Evolutionary conservation across 805 yeast species (phyloP).

Genomic region (Candida germanica): DNA sequence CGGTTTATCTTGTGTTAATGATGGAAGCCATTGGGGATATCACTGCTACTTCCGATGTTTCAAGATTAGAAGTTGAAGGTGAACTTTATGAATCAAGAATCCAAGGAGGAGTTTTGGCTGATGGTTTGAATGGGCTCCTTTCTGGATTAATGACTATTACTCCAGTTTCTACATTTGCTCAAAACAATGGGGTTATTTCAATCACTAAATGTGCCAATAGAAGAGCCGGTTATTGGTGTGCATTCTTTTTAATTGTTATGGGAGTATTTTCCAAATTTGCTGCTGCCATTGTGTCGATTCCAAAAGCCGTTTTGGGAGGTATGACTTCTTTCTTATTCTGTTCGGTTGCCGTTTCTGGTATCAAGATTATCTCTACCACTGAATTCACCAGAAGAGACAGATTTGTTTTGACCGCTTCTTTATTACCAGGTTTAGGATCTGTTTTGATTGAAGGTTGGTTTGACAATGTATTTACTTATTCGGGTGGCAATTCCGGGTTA

Average conservation of each 20-base stretch:
- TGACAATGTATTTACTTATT: slow-evolving; percentile 58
- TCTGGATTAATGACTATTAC: slow-evolving; percentile 80
- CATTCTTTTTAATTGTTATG: slow-evolving; percentile 78
- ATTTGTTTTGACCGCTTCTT: slow-evolving; percentile 63
- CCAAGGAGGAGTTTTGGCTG: slow-evolving; percentile 91
- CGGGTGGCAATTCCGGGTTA: slow-evolving; percentile 55
- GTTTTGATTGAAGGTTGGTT: slow-evolving; percentile 67
- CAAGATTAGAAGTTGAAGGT: slow-evolving; percentile 82
- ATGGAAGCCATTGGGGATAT: slow-evolving; percentile 96
- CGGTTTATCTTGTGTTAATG: slow-evolving; percentile 76
- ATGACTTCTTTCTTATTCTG: slow-evolving; percentile 78
- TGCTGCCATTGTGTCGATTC: slow-evolving; percentile 74
- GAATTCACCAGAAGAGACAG: slow-evolving; percentile 72
- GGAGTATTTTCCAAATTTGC: slow-evolving; percentile 86
- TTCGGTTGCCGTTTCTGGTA: slow-evolving; percentile 73
- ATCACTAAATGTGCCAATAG: slow-evolving; percentile 90
- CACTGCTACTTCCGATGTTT: slow-evolving; percentile 91
- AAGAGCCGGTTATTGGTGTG: slow-evolving; percentile 75
- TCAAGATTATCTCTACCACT: slow-evolving; percentile 59
- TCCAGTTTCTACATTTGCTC: slow-evolving; percentile 93
- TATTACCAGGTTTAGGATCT: slow-evolving; percentile 67
- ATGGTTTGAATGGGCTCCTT: slow-evolving; percentile 75
- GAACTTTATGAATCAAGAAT: slow-evolving; percentile 75
- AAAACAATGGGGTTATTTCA: slow-evolving; percentile 92
- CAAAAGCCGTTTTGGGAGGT: slow-evolving; percentile 63